Percentiles rank a stretch among this genome's conserved stretches.
Evolutionary conservation across 345 rosid genomes (phyloP).

Genomic region (Eucalyptus cladocalyx): DNA sequence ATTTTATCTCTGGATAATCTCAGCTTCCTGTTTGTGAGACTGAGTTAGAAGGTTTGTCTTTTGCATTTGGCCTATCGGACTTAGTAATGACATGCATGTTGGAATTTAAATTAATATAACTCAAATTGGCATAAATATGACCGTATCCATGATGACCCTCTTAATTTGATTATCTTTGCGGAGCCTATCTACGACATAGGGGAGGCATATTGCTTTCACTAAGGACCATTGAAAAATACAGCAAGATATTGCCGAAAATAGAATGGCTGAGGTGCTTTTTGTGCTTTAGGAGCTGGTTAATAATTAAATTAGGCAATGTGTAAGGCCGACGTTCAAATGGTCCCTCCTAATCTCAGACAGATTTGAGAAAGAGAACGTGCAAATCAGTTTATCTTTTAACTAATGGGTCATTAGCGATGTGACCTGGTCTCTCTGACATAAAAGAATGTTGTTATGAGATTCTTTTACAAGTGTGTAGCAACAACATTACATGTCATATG

Average conservation of each 20-base stretch:
- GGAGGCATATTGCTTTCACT: neutral
- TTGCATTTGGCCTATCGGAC: neutral
- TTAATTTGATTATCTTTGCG: neutral
- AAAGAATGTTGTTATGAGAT: neutral
- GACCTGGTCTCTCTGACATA: neutral
- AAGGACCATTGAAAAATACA: neutral
- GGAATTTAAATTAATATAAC: neutral
- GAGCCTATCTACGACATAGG: neutral
- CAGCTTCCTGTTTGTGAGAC: neutral
- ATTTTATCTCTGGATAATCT: neutral
- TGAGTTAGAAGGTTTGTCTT: neutral
- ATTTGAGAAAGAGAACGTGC: neutral
- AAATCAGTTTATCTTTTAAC: neutral
- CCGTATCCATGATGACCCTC: neutral
- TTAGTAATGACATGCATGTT: neutral
- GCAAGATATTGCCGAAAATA: neutral
- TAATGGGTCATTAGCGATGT: neutral
- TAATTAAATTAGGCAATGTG: neutral
- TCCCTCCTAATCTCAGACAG: neutral
- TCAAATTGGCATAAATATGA: neutral
- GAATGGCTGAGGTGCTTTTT: neutral
- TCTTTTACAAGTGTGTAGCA: neutral
- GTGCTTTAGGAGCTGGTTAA: neutral
- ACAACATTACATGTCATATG: neutral
- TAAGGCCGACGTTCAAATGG: neutral